Percentiles rank a stretch among this genome's conserved stretches.
Evolutionary conservation across 2,329 filamentous ascomycete genomes (phyloP).

Genomic region (Phaeosphaeriaceae sp.): DNA sequence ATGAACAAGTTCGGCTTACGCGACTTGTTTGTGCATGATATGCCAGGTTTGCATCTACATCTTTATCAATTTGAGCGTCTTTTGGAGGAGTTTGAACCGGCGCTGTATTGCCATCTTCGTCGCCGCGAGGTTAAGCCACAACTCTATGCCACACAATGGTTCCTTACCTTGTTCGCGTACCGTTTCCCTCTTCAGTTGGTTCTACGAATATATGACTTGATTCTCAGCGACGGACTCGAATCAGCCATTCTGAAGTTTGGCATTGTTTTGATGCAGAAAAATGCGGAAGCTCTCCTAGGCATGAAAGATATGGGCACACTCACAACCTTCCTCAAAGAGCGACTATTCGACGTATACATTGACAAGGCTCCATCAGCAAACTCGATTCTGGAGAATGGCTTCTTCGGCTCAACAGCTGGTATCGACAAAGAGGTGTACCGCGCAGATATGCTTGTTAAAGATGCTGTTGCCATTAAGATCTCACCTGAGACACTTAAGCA

Average conservation of each 20-base stretch:
- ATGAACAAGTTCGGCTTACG: constrained; percentile 97
- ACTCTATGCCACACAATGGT: constrained; percentile 98
- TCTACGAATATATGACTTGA: constrained; percentile 93
- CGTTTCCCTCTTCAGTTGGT: constrained; percentile 96
- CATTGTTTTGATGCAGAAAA: constrained; percentile 95
- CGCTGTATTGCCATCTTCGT: constrained; percentile 91
- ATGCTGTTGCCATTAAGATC: constrained; percentile 87
- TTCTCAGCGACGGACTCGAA: constrained; percentile 89
- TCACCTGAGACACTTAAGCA: constrained; percentile 79
- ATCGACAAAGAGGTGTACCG: constrained; percentile 95
- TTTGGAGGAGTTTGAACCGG: constrained; percentile 91
- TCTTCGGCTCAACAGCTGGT: constrained; percentile 91
- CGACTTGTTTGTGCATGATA: constrained; percentile 92
- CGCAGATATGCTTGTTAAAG: constrained; percentile 89
- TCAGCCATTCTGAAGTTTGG: constrained; percentile 91
- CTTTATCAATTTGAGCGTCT: constrained; percentile 95
- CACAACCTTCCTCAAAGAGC: constrained; percentile 90
- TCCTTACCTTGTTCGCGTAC: constrained; percentile 97
- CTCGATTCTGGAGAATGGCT: constrained; percentile 92
- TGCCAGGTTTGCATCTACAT: constrained; percentile 92
- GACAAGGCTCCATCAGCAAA: constrained; percentile 91
- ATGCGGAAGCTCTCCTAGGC: constrained; percentile 74
- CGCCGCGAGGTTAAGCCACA: constrained; percentile 87
- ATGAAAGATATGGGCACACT: constrained; percentile 93
- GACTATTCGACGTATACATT: constrained; percentile 95